A percentile compares a stretch with the other conserved stretches of the same genome.
phyloP scores from a whole-genome alignment of 495 filamentous ascomycete species.

The Lophiotrema nucula region DNA sequence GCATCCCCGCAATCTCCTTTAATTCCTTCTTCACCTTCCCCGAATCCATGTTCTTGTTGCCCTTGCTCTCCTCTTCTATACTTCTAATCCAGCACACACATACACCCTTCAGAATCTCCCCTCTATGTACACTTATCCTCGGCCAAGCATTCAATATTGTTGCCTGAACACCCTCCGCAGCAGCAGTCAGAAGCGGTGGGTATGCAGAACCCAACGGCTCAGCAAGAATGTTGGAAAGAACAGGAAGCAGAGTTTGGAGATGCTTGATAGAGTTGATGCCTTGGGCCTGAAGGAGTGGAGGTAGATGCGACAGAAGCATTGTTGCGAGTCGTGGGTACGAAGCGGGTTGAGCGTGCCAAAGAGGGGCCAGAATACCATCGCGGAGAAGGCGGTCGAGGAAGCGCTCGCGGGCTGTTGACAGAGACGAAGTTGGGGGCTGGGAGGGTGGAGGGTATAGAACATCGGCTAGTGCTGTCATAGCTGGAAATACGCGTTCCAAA shows the following conservation, averaged over 20 bases:
- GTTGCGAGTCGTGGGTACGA: constrained; percentile 48
- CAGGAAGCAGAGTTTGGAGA: constrained; percentile 68
- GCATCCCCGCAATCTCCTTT: constrained; percentile 45
- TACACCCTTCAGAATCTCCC: constrained; percentile 66
- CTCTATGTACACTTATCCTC: constrained; percentile 60
- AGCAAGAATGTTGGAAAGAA: constrained; percentile 62
- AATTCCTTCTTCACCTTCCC: constrained; percentile 50
- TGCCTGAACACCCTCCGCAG: constrained; percentile 53
- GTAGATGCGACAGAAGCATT: constrained; percentile 56
- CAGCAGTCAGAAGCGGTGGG: constrained; percentile 54
- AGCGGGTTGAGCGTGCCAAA: constrained; percentile 29
- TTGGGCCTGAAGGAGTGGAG: constrained; percentile 55
- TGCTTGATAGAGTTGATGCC: constrained; percentile 72
- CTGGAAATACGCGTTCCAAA: constrained; percentile 64
- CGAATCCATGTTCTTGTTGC: constrained; percentile 18
- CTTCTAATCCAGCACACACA: constrained; percentile 67
- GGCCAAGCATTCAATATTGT: constrained; percentile 74
- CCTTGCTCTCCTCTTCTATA: constrained; percentile 34
- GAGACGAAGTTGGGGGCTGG: not conserved
- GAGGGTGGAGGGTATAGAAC: constrained; percentile 39
- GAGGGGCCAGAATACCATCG: constrained; percentile 48
- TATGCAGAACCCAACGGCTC: constrained; percentile 67
- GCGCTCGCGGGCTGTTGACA: constrained; percentile 28
- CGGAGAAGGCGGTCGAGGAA: constrained; percentile 32
- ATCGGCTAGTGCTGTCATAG: constrained; percentile 58